A percentile compares a stretch with the other conserved stretches of the same genome.
Evolutionary conservation across 2,329 filamentous ascomycete genomes (phyloP).

Genomic region (Trichoderma sp.): DNA sequence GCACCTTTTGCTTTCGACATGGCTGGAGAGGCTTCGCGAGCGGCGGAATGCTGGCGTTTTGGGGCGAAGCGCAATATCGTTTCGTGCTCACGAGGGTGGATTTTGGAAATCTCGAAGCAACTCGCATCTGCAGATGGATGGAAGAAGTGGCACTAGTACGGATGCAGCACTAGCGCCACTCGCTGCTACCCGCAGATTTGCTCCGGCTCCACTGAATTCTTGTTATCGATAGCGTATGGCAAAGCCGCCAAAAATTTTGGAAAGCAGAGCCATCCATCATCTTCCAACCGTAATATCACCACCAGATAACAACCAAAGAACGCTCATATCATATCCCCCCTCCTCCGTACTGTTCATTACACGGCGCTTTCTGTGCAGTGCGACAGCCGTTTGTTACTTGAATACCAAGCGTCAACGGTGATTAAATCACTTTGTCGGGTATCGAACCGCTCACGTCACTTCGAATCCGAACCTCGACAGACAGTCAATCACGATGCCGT

Average conservation of each 20-base stretch:
- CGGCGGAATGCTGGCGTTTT: constrained; percentile 25
- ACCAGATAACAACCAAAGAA: background rate
- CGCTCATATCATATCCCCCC: no score
- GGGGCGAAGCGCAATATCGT: constrained; percentile 16
- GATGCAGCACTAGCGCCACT: constrained; percentile 22
- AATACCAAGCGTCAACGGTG: no score
- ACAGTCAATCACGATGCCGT: constrained; percentile 65
- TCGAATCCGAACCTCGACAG: background rate
- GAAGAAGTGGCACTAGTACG: background rate
- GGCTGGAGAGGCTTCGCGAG: constrained; percentile 32
- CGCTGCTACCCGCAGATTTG: background rate
- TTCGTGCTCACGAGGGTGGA: constrained; percentile 26
- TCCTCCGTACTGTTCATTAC: background rate
- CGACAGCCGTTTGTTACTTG: background rate
- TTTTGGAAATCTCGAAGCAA: constrained; percentile 34
- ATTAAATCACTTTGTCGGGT: background rate
- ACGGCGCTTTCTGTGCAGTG: background rate
- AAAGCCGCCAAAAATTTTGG: constrained; percentile 35
- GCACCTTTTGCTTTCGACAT: constrained; percentile 58
- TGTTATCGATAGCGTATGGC: constrained; percentile 32
- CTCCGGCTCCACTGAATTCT: background rate
- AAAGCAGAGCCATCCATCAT: constrained; percentile 18
- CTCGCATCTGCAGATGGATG: background rate
- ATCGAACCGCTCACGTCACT: background rate
- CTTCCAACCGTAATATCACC: background rate